These are phyloP conservation scores for Phytophthora macrochlamydospora DNA, from an alignment of 352 stramenopile species.

Conservation along the genomic window DNA sequence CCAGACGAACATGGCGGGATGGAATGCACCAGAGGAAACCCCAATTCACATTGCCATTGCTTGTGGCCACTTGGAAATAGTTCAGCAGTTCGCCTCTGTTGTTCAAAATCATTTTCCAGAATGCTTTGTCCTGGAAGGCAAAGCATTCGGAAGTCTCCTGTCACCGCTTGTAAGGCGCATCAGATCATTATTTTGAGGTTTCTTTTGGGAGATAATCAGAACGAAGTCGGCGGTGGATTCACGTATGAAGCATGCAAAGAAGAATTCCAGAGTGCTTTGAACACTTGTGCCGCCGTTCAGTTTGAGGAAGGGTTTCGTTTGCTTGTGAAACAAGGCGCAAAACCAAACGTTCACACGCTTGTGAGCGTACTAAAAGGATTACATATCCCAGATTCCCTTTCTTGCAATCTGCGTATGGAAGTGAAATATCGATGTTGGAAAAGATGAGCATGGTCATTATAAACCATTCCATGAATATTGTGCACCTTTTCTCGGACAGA, in stretches of 20 bases:
- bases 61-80: constrained; percentile 48
- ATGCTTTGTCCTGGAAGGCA: constrained; percentile 49
- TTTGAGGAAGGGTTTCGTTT: constrained; percentile 51
- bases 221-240: constrained; percentile 42
- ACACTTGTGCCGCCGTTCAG: constrained; percentile 34
- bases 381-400: too few relatives aligned
- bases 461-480: neutral
- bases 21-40: constrained; percentile 32
- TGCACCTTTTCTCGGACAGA: constrained; percentile 19
- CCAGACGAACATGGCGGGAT: constrained; percentile 3
- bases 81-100: constrained; percentile 44
- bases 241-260: constrained; percentile 34
- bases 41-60: constrained; percentile 58
- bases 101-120: constrained; percentile 51
- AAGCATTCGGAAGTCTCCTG: constrained; percentile 44
- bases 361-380: constrained; percentile 38
- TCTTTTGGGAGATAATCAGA: constrained; percentile 37
- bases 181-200: constrained; percentile 44
- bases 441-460: too few relatives aligned
- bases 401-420: constrained; percentile 8
- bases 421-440: constrained; percentile 20
- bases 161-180: constrained; percentile 41
- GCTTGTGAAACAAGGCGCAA: constrained; percentile 36
- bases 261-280: constrained; percentile 51
- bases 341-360: constrained; percentile 41